phyloP scores from a whole-genome alignment of 108 stramenopile genomes.

The Hondaea fermentalgiana region DNA sequence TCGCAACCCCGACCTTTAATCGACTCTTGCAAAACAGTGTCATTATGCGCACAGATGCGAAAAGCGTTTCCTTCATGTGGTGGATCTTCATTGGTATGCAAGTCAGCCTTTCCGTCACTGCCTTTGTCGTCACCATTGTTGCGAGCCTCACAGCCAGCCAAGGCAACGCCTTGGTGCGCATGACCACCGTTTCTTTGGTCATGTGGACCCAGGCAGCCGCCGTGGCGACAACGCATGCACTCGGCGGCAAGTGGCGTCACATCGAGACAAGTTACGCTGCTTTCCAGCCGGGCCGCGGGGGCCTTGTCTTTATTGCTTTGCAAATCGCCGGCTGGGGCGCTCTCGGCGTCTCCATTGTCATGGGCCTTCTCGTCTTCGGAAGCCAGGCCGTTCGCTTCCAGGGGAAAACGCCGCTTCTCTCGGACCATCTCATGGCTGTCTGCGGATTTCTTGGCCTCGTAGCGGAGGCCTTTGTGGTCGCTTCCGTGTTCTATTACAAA shows the following conservation, averaged over 20 bases:
- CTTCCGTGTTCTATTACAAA: neutral
- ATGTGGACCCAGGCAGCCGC: neutral
- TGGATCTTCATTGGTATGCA: conserved; percentile 12
- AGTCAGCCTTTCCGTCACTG: neutral
- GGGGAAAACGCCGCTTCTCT: neutral
- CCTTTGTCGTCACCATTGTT: conserved; percentile 2
- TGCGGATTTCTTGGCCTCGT: neutral
- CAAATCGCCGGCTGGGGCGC: neutral
- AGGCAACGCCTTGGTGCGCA: neutral
- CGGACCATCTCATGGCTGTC: neutral
- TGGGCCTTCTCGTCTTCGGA: neutral
- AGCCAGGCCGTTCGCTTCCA: neutral
- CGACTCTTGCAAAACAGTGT: neutral
- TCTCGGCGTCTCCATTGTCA: neutral
- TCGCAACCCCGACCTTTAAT: neutral
- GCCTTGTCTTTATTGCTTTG: neutral
- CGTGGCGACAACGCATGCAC: neutral
- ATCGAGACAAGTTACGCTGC: neutral
- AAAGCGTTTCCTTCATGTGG: neutral
- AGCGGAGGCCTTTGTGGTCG: neutral
- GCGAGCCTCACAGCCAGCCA: neutral
- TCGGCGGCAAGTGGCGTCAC: conserved; percentile 15
- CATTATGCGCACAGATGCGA: neutral
- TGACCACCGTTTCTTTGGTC: neutral
- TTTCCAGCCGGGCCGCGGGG: conserved; percentile 3